Base-by-base conservation (phyloP, 2,329 filamentous ascomycete species). In the Phaeophleospora eucalypticola region DNA sequence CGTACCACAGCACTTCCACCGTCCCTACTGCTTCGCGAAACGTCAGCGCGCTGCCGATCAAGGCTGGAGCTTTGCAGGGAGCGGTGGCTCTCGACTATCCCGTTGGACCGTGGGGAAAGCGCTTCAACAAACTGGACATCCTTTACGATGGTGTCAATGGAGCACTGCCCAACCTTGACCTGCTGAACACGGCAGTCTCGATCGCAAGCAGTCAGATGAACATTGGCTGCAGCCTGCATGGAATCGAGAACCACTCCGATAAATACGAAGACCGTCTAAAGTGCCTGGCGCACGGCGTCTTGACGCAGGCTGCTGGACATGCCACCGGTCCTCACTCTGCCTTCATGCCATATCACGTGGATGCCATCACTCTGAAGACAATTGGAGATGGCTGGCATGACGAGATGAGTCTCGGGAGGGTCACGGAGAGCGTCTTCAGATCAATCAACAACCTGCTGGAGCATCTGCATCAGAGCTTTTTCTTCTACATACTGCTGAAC, bases 381-480 rank as follows among this genome's bases (percentile, higher is more conserved):
- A 86, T 89, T 49, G 91, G 91, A 1, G 77, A 91, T 35, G 93
- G 93, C 24, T 95, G 89, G 89, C 89, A 97, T 63, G 93, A 98
- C 65, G 93, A 97, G 70, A 97, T 97, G 88, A 87, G 86, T 8
- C 82, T 98, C 64, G 93, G 93, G 4, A 79, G 90, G 45, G 84
- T 90, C 0, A 78, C 97, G 3, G 93, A 98, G 70, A 89, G 89
- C 59, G 80, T 93, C 2, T 95, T 95, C 67, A 80, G 93, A 60
- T 95, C 89, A 66, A 73, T 98, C 68, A 98, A 98, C 72, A 98
- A 98, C 64, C 72, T 98, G 48, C 79, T 98, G 24, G 93, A 98
- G 70, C 90, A 98, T 65, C 77, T 98, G 51, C 93, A 98, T 66
- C 93, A 98, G 71, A 96, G 90, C 67, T 98, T 98, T 75, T 98